Conservation (phyloP, 805 yeast genomes). For the Saccharomyces paradoxus region DNA sequence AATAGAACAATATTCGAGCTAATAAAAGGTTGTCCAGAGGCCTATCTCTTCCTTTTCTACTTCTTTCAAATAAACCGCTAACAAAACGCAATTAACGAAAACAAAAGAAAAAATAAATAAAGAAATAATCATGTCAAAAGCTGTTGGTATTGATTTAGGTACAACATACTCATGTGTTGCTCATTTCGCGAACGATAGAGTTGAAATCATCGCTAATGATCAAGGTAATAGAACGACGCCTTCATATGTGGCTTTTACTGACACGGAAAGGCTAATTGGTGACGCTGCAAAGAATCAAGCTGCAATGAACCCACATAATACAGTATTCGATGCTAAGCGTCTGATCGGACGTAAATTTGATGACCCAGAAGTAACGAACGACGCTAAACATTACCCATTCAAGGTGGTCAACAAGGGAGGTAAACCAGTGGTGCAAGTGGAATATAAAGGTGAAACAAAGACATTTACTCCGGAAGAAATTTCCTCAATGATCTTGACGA, state of each 20-base stretch:
- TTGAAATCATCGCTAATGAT: conserved; percentile 93
- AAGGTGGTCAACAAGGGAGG: conserved; percentile 63
- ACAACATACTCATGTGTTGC: conserved; percentile 95
- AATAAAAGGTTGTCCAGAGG: background rate
- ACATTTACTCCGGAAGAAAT: conserved; percentile 90
- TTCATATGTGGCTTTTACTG: conserved; percentile 91
- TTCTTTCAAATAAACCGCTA: background rate
- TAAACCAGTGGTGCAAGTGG: conserved; percentile 76
- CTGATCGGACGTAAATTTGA: conserved; percentile 81
- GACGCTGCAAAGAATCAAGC: conserved; percentile 98
- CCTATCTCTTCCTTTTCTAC: background rate
- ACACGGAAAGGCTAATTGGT: conserved; percentile 87
- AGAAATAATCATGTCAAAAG: conserved; percentile 36
- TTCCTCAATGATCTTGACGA: conserved; percentile 83
- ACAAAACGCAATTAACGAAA: background rate
- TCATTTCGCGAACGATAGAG: conserved; percentile 84
- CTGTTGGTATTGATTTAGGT: conserved; percentile 75
- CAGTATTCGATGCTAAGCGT: conserved; percentile 88
- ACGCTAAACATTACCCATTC: conserved; percentile 82
- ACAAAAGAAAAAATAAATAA: background rate
- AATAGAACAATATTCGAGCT: background rate
- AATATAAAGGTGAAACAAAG: conserved; percentile 77
- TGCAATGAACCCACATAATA: conserved; percentile 84
- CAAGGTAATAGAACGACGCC: conserved; percentile 99
- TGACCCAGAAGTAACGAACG: conserved; percentile 72